These are phyloP conservation scores for Saccharomycopsis olivae DNA, from an alignment of 805 yeast genomes.

Conservation along the genomic window DNA sequence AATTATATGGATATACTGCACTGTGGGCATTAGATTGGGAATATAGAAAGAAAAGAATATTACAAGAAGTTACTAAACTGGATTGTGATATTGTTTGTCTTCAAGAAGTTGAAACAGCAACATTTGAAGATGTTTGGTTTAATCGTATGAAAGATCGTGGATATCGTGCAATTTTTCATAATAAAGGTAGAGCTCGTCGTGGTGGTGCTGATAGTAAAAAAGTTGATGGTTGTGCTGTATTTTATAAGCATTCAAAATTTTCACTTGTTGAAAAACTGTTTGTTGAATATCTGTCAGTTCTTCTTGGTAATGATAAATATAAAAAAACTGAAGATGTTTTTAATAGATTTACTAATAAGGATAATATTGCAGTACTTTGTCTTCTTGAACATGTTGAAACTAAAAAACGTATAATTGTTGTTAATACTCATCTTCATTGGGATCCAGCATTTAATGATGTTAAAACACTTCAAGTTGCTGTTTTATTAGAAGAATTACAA, in stretches of 20 bases:
- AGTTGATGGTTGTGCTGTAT: slow-evolving; percentile 98
- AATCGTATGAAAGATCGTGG: slow-evolving; percentile 66
- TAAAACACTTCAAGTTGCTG: slow-evolving; percentile 90
- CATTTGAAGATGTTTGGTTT: slow-evolving; percentile 79
- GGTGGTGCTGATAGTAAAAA: slow-evolving; percentile 65
- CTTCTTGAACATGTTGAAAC: slow-evolving; percentile 64
- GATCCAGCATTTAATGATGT: slow-evolving; percentile 96
- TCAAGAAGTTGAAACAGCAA: slow-evolving; percentile 89
- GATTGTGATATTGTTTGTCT: slow-evolving; percentile 76
- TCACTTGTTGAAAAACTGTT: slow-evolving; percentile 57
- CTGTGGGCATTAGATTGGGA: slow-evolving; percentile 97
- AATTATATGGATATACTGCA: slow-evolving; percentile 89
- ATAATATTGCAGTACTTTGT: slow-evolving; percentile 76
- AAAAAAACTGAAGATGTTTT: slow-evolving; percentile 90
- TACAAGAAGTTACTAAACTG: slow-evolving; percentile 56
- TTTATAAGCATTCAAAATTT: slow-evolving; percentile 63
- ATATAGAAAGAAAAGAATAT: slow-evolving; percentile 67
- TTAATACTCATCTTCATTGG: slow-evolving; percentile 96
- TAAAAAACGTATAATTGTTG: slow-evolving; percentile 62
- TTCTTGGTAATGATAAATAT: slow-evolving; percentile 74
- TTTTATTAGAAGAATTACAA: slow-evolving; percentile 80
- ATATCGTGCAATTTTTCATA: slow-evolving; percentile 72
- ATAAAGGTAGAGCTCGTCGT: slow-evolving; percentile 86
- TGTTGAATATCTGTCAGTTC: slow-evolving; percentile 74
- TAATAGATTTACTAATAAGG: slow-evolving; percentile 93